Conservation (phyloP, 129 eudicot genomes). For the Arctium lappa region DNA sequence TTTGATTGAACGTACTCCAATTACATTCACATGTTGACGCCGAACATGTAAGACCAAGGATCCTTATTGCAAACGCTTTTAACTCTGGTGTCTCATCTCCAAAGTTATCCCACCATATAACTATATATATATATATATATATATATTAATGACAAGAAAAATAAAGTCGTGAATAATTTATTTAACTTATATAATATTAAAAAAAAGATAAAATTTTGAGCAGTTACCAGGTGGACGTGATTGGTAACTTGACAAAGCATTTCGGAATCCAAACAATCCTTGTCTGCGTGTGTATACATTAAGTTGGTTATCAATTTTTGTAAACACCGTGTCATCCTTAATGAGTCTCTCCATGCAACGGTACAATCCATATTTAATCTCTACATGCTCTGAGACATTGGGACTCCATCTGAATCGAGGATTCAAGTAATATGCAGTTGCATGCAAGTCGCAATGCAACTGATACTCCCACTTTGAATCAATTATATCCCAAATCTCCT, state of each 20-base stretch:
- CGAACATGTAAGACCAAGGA: not conserved
- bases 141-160: not conserved
- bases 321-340: not conserved
- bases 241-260: not conserved
- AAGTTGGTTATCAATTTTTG: not conserved
- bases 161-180: not conserved
- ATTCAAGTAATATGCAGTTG: not conserved
- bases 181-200: not conserved
- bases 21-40: not conserved
- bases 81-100: not conserved
- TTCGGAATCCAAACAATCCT: not conserved
- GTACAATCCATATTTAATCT: not conserved
- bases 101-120: not conserved
- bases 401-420: not conserved
- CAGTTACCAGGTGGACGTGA: not conserved
- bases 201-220: not conserved
- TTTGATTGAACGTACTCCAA: not conserved
- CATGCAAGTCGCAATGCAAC: not conserved
- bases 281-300: not conserved
- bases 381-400: not conserved
- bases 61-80: not conserved
- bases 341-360: not conserved
- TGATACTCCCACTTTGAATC: not conserved
- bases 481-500: not conserved
- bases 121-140: not conserved